Percentiles rank a stretch among this genome's conserved stretches.
Conservation (phyloP, 805 yeast genomes). For the Schwanniomyces pseudopolymorphus region DNA sequence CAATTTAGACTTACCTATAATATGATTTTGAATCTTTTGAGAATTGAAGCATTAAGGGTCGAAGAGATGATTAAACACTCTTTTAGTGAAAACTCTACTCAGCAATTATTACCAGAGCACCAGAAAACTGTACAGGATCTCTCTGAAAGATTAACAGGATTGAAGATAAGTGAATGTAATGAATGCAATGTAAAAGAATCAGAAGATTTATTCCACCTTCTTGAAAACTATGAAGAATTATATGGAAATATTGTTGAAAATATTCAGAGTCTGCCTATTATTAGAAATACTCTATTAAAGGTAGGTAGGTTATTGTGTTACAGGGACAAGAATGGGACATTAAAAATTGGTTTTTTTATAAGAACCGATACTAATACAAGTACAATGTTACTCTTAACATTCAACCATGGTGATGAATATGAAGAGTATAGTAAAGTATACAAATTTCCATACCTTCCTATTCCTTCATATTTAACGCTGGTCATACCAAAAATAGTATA, state of each 20-base stretch:
- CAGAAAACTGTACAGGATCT: constrained; percentile 60
- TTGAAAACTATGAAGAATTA: constrained; percentile 45
- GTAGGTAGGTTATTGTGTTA: constrained; percentile 61
- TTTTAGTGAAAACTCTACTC: constrained; percentile 87
- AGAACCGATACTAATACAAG: constrained; percentile 36
- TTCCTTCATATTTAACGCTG: constrained; percentile 27
- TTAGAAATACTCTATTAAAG: constrained; percentile 46
- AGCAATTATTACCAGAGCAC: constrained; percentile 82
- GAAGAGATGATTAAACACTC: constrained; percentile 98
- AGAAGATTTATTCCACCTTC: constrained; percentile 42
- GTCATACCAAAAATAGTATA: constrained; percentile 37
- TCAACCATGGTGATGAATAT: constrained; percentile 41
- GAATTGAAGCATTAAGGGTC: constrained; percentile 94
- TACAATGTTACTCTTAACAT: constrained; percentile 40
- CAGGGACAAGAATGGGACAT: constrained; percentile 44
- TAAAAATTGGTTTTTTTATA: constrained; percentile 55
- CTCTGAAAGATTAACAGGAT: constrained; percentile 42
- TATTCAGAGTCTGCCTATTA: constrained; percentile 45
- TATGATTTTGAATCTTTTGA: constrained; percentile 86
- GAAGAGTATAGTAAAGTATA: constrained; percentile 18
- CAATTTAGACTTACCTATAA: constrained; percentile 94
- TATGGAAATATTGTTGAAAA: constrained; percentile 49
- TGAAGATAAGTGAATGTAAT: constrained; percentile 37
- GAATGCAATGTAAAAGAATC: constrained; percentile 41
- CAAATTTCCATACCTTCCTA: constrained; percentile 39